phyloP scores from a whole-genome alignment of 1,284 basidiomycete species.

The Xerocomus minutiporus region DNA sequence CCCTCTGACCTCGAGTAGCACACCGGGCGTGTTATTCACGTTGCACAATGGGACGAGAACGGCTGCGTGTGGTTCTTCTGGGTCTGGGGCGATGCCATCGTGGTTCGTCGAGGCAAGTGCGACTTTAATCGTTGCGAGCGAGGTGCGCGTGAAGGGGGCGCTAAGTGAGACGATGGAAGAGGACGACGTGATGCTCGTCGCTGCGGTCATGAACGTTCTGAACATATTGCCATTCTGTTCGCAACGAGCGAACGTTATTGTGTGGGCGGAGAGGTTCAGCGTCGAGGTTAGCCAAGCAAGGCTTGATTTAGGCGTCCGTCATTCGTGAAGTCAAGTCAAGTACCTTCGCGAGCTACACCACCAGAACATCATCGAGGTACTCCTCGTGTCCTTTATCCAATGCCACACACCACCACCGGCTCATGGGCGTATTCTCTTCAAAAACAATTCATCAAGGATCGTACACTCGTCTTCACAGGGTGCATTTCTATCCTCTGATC shows the following conservation, averaged over 20 bases:
- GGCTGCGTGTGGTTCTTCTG: constrained; percentile 47
- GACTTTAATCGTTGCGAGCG: constrained; percentile 39
- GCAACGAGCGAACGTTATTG: too few relatives aligned
- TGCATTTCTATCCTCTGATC: constrained; percentile 33
- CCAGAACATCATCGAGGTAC: constrained; percentile 90
- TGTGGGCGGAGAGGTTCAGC: too few relatives aligned
- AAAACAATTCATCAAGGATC: constrained; percentile 96
- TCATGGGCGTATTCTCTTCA: constrained; percentile 85
- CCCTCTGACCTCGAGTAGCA: constrained; percentile 68
- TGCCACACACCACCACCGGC: constrained; percentile 37
- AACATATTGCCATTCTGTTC: constrained; percentile 24
- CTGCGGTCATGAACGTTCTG: constrained; percentile 20
- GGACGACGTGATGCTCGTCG: constrained; percentile 5
- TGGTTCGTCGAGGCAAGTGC: constrained; percentile 31
- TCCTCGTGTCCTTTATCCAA: not conserved
- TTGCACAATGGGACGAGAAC: constrained; percentile 75
- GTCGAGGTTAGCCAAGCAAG: not conserved
- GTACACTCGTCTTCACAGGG: constrained; percentile 67
- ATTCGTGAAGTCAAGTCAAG: constrained; percentile 78
- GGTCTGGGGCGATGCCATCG: constrained; percentile 11
- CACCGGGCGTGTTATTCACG: constrained; percentile 56
- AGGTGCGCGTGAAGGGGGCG: constrained; percentile 38
- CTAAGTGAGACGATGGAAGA: constrained; percentile 33
- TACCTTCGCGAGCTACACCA: constrained; percentile 88
- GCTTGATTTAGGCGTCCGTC: constrained; percentile 49